Percentiles rank a stretch among this genome's conserved stretches.
These are phyloP conservation scores for Serendipita indica DNA, from an alignment of 768 basidiomycete genomes.

Conservation along the genomic window DNA sequence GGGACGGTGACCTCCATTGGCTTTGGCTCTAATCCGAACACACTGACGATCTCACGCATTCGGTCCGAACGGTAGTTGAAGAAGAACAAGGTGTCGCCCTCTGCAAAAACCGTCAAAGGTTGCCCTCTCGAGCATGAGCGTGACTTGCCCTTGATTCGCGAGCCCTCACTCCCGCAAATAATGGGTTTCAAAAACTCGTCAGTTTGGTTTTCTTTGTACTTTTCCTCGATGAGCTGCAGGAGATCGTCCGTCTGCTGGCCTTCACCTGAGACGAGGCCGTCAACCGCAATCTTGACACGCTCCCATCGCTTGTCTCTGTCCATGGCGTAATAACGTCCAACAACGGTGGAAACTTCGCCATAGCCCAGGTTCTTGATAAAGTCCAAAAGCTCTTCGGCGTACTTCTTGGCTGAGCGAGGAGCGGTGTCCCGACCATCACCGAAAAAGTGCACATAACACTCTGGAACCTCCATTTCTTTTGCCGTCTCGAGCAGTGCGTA, in stretches of 20 bases:
- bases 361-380: slow-evolving; percentile 65
- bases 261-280: slow-evolving; percentile 61
- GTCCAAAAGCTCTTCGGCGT: slow-evolving; percentile 59
- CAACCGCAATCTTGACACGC: slow-evolving; percentile 75
- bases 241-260: slow-evolving; percentile 40
- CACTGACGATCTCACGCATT: slow-evolving; percentile 77
- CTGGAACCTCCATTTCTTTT: slow-evolving; percentile 67
- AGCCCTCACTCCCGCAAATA: slow-evolving; percentile 64
- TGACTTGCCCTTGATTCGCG: slow-evolving; percentile 59
- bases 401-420: slow-evolving; percentile 64
- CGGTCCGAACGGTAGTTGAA: slow-evolving; percentile 98
- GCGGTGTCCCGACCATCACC: slow-evolving; percentile 93
- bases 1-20: slow-evolving; percentile 74
- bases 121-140: background rate
- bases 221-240: slow-evolving; percentile 51
- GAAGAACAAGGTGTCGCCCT: slow-evolving; percentile 80
- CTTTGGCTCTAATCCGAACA: slow-evolving; percentile 70
- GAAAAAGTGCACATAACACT: slow-evolving; percentile 86
- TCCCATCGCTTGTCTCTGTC: slow-evolving; percentile 97
- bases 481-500: slow-evolving; percentile 84
- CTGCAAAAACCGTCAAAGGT: slow-evolving; percentile 24
- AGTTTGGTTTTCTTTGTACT: slow-evolving; percentile 73
- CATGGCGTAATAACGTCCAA: slow-evolving; percentile 94
- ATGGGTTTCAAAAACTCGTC: slow-evolving; percentile 96
- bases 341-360: slow-evolving; percentile 69